phyloP scores from a whole-genome alignment of 1,139 yeast species.

The Sugiyamaella pinicola region DNA sequence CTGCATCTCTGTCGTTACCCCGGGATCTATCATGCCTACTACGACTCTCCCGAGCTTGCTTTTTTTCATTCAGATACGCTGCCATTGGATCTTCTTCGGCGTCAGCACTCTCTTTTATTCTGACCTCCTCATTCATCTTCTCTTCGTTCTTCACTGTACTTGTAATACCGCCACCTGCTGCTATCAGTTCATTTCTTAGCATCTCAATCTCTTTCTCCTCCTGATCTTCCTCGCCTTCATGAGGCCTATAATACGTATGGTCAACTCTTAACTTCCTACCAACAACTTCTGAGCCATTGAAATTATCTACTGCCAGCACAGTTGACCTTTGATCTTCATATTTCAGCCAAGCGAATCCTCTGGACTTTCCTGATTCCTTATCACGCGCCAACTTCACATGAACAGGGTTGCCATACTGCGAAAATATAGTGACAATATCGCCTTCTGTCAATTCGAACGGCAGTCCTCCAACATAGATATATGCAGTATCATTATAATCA shows the following conservation, averaged over 20 bases:
- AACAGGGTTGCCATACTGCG: conserved; percentile 89
- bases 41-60: neutral
- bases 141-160: neutral
- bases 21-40: neutral
- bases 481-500: conserved; percentile 74
- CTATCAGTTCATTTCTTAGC: conserved; percentile 14
- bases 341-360: conserved; percentile 80
- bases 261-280: conserved; percentile 69
- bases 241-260: conserved; percentile 67
- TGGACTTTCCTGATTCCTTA: conserved; percentile 63
- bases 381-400: conserved; percentile 75
- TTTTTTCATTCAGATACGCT: conserved; percentile 12
- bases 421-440: conserved; percentile 75
- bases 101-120: neutral
- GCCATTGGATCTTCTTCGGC: conserved; percentile 24
- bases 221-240: conserved; percentile 49
- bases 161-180: conserved; percentile 4
- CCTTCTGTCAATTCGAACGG: conserved; percentile 66
- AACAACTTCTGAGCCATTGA: conserved; percentile 68
- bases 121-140: conserved; percentile 2
- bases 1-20: neutral
- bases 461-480: conserved; percentile 69
- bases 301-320: conserved; percentile 83
- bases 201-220: conserved; percentile 18
- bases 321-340: conserved; percentile 83